phyloP scores from a whole-genome alignment of 768 basidiomycete species.

The Rubroboletus pulcherrimus region DNA sequence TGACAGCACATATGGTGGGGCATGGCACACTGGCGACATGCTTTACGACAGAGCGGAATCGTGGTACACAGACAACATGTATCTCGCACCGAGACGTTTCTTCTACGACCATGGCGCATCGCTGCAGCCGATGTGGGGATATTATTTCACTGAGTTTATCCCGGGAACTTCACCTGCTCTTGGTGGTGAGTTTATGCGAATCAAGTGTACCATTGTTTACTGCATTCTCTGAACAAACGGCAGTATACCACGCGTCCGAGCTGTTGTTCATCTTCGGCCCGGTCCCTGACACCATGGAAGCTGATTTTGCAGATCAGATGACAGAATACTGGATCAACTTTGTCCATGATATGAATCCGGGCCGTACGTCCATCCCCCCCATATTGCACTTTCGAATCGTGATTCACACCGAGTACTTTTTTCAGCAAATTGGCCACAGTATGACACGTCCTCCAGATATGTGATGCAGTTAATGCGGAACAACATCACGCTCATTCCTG shows the following conservation, averaged over 20 bases:
- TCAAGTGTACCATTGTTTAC: background rate
- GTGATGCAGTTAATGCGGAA: slow-evolving; percentile 50
- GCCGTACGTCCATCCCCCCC: slow-evolving; percentile 35
- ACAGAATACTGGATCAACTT: slow-evolving; percentile 56
- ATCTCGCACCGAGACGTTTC: slow-evolving; percentile 45
- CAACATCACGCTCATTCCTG: slow-evolving; percentile 52
- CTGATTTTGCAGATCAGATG: slow-evolving; percentile 44
- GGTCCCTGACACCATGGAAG: slow-evolving; percentile 40
- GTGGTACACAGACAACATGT: slow-evolving; percentile 61
- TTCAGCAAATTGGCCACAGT: slow-evolving; percentile 41
- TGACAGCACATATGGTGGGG: slow-evolving; percentile 43
- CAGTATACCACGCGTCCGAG: slow-evolving; percentile 19
- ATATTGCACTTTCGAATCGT: background rate
- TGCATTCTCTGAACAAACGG: background rate
- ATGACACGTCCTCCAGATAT: slow-evolving; percentile 28
- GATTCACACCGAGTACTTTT: background rate
- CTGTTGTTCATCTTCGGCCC: slow-evolving; percentile 33
- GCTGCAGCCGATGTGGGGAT: slow-evolving; percentile 48
- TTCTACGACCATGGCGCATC: slow-evolving; percentile 48
- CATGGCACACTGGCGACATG: slow-evolving; percentile 57
- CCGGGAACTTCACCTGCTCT: slow-evolving; percentile 46
- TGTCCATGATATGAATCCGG: slow-evolving; percentile 52
- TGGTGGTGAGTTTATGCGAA: slow-evolving; percentile 39
- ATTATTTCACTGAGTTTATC: slow-evolving; percentile 55
- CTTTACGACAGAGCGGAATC: slow-evolving; percentile 53